phyloP scores from a whole-genome alignment of 345 rosid species.

The Odontarrhena argentea region DNA sequence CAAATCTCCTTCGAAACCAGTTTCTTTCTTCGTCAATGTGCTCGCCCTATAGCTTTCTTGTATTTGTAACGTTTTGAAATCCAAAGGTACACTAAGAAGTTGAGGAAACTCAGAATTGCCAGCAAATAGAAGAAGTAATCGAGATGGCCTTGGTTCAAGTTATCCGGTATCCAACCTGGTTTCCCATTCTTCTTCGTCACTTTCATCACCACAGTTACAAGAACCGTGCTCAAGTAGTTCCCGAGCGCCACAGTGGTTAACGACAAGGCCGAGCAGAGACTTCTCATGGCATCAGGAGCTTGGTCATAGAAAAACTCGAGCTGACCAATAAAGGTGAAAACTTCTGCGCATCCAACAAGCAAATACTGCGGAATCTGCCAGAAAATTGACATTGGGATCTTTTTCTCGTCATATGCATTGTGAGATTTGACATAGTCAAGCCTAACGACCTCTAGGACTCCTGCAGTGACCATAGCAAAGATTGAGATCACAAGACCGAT shows the following conservation, averaged over 20 bases:
- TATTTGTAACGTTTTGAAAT: constrained; percentile 71
- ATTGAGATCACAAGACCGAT: constrained; percentile 84
- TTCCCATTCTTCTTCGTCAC: constrained; percentile 49
- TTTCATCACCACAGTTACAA: constrained; percentile 45
- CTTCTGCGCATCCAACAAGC: constrained; percentile 56
- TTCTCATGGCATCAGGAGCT: constrained; percentile 61
- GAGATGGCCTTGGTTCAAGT: constrained; percentile 51
- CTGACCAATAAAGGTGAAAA: constrained; percentile 53
- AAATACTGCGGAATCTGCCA: constrained; percentile 77
- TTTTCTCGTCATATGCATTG: constrained; percentile 62
- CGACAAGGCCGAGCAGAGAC: constrained; percentile 53
- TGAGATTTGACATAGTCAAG: constrained; percentile 58
- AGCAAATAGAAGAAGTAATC: constrained; percentile 65
- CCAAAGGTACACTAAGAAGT: constrained; percentile 72
- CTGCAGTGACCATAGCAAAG: constrained; percentile 73
- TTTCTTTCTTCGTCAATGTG: constrained; percentile 29
- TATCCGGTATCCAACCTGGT: constrained; percentile 57
- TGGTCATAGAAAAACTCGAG: constrained; percentile 55
- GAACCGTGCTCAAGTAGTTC: constrained; percentile 52
- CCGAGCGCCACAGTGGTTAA: constrained; percentile 51
- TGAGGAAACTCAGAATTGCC: constrained; percentile 67
- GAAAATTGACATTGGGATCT: constrained; percentile 78
- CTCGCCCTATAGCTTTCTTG: constrained; percentile 64
- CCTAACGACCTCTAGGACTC: constrained; percentile 65
- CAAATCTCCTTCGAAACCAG: constrained; percentile 7